Base-by-base conservation (phyloP, 164 flowering plant species). In the Umbellularia californica region DNA sequence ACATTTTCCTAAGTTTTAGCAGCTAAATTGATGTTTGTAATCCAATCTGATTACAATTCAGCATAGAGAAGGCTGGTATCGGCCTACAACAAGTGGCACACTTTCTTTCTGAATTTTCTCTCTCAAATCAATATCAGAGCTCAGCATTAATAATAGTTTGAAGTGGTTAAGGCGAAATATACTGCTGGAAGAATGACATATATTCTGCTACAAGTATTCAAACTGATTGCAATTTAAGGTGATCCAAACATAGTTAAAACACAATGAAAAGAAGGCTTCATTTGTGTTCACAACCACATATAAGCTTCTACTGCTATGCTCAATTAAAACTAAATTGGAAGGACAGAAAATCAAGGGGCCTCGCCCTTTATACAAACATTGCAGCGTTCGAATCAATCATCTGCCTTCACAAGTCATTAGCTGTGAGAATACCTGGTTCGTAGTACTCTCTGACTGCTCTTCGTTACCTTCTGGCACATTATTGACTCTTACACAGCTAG, bases 321-420 rank as follows among this genome's bases (percentile, higher is more conserved):
- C 20, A 15, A 55, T 55, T 55, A 15, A 55, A 55, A 55, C 60
- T 15, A 55, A 55, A 13, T 55, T 55, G 17, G 60, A 15, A 55
- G 60, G 3, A 55, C 17, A 20, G 17, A 20, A 55, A 55, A 14
- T 14, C 60, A 15, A 55, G 60, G n/a, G 60, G 7, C 60, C 60
- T 55, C 1, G n/a, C 60, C 17, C 13, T 55, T 14, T 55, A 3
- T 13, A 15, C 60, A 55, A 55, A 55, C 60, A 17, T 55, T 15
- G n/a, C 60, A 19, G n/a, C 60, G 5, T 20, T 55, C 12, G n/a
- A 55, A 19, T 55, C 66, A 41, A 74, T 58, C 66, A 80, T 77
- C 84, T 77, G 58, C 84, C 81, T 69, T 82, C 84, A 65, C 66
- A 69, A 7, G 80, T 79, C 30, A 82, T 68, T 76, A 82, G 72